Evolutionary conservation across 2,329 filamentous ascomycete genomes (phyloP), one percentile per base, ranked within the genome.

Genomic region (Hypoxylon sp.): DNA sequence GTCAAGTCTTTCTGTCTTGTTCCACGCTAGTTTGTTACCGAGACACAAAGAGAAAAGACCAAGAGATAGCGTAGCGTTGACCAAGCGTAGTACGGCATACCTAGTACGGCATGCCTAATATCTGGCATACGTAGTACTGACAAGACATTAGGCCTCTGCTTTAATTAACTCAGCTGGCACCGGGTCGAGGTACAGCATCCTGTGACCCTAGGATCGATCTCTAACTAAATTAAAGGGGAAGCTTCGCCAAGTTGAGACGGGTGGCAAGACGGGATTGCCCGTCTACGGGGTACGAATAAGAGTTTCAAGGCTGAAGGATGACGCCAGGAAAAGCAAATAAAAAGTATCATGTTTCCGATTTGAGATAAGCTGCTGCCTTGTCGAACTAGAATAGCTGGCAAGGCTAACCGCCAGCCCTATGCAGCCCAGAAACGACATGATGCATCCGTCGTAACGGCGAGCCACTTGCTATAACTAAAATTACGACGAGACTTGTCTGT

Each of bases 391-490:
- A 52, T 47, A 42, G 27, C 42, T 15, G 48, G 20, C 58, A 63
- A 47, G 60, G 60, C 60, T 62, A 57, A 48, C 40, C 45, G 43
- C 58, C 55, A 64, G 61, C 61, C 61, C 61, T 64, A 64, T 38
- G 52, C 52, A 62, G 52, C 52, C 55, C 35, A 59, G 47, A 50
- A 15, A 45, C 24, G 15, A 40, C 18, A 47, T 9, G 35, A 38
- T 48, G 50, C 33, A 51, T 40, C 58, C 40, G 48, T 55, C 58
- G 41, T 38, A 21, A 40, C 48, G 48, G 50, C 43, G 37, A 58
- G 54, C 42, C 47, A 52, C 53, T 11, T 31, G 23, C 21, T 29
- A 41, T 20, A n/a, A 26, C 17, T 7, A 48, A 35, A 52, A n/a
- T n/a, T 10, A 10, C 13, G 9, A 17, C 24, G 11, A 20, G 24